Evolutionary conservation across 2,329 filamentous ascomycete genomes (phyloP), one percentile per base, ranked within the genome.

Genomic region (Apiospora kogelbergensis): DNA sequence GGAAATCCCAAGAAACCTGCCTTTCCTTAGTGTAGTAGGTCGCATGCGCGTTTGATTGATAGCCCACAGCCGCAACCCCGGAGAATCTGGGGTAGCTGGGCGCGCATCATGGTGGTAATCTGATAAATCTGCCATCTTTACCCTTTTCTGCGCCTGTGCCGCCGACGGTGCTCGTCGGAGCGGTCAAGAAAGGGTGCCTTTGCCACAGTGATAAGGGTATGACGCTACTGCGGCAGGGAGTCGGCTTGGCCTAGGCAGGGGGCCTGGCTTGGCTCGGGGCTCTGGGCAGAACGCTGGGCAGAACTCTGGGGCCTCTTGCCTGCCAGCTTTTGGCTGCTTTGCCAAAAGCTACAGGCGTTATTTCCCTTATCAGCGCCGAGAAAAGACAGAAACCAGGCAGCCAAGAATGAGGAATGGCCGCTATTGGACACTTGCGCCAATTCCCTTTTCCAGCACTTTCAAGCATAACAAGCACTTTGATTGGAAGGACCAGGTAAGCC

Each of bases 61-160:
- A 37, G 48, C 30, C 26, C 30, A 37, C 53, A 37, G 20, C 53
- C 53, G 33, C 2, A 37, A 60, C 53, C 53, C 53, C 17, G 53
- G 53, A 57, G 53, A 60, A 60, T 33, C 53, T 60, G 53, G 53
- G 53, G 53, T 60, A 60, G 30, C 53, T 60, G 53, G 30, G 53
- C 26, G 53, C 30, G 53, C 53, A 60, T 60, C 53, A 60, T 37
- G 46, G 30, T 60, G 53, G 53, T 60, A 60, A 60, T 60, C 53
- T 60, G 53, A 60, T 37, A 57, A 57, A 24, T 57, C n/a, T 57
- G 33, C 48, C 40, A 42, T 42, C 40, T 42, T 42, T 42, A 26
- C 26, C 26, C 15, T 33, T 33, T 57, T 42, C 40, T 30, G 30
- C 30, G 26, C 26, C 30, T 37, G 53, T 30, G 53, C 30, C 26